A percentile compares a stretch with the other conserved stretches of the same genome.
Evolutionary conservation across 2,329 filamentous ascomycete genomes (phyloP).

Genomic region (Xylariaceae sp.): DNA sequence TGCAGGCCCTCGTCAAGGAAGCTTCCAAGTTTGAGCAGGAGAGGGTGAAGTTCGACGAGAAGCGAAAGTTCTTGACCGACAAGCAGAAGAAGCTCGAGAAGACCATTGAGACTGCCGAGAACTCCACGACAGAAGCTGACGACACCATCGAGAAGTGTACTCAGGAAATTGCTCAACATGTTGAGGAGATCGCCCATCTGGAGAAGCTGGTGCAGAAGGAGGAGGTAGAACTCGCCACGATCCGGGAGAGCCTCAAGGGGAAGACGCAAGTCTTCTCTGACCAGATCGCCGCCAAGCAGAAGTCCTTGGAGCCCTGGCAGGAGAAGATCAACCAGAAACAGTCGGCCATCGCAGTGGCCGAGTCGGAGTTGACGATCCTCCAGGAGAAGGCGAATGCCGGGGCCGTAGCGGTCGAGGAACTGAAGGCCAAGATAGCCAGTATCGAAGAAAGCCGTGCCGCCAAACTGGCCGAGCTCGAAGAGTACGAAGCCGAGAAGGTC

Average conservation of each 20-base stretch:
- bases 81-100: constrained; percentile 97
- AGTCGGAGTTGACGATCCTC: constrained; percentile 89
- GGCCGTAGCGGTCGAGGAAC: constrained; percentile 75
- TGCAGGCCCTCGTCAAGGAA: constrained; percentile 75
- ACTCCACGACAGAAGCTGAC: constrained; percentile 66
- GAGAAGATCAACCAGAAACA: constrained; percentile 96
- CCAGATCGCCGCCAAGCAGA: constrained; percentile 86
- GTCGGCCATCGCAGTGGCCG: constrained; percentile 86
- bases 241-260: constrained; percentile 83
- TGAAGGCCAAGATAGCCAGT: constrained; percentile 68
- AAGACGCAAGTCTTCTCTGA: constrained; percentile 95
- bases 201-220: constrained; percentile 73
- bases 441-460: constrained; percentile 66
- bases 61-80: constrained; percentile 83
- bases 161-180: constrained; percentile 71
- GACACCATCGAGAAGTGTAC: constrained; percentile 72
- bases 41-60: constrained; percentile 94
- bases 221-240: constrained; percentile 74
- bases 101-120: constrained; percentile 70
- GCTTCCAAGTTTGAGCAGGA: constrained; percentile 93
- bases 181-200: constrained; percentile 66
- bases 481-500: constrained; percentile 66
- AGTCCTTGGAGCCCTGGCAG: constrained; percentile 91
- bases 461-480: constrained; percentile 70
- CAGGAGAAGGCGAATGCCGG: constrained; percentile 85